Evolutionary conservation across 2,329 filamentous ascomycete species (phyloP).

Genomic region (Sarocladium strictum): DNA sequence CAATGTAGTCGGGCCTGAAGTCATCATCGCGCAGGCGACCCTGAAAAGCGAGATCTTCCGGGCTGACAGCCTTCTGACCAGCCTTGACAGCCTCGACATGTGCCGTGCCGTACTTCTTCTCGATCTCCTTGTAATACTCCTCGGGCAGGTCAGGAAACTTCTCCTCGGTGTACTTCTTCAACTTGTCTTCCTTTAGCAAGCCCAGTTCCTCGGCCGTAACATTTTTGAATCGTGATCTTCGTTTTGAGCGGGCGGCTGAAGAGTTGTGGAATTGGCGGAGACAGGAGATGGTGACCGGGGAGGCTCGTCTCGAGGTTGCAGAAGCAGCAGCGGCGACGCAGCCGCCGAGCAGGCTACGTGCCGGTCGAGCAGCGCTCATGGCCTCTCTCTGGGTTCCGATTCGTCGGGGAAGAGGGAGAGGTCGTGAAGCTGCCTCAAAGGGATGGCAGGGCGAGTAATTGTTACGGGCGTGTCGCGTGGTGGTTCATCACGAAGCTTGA

Average conservation of each 20-base stretch:
- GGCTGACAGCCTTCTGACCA: conserved; percentile 70
- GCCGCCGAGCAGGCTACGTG: conserved; percentile 46
- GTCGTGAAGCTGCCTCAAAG: not conserved
- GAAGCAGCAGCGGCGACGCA: conserved; percentile 33
- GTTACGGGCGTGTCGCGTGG: conserved; percentile 6
- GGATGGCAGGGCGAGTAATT: not conserved
- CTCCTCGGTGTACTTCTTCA: conserved; percentile 39
- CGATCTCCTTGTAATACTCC: conserved; percentile 53
- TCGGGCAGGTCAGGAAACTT: conserved; percentile 41
- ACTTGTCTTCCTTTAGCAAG: conserved; percentile 35
- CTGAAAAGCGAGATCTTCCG: conserved; percentile 68
- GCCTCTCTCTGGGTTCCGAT: conserved; percentile 19
- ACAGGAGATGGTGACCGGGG: conserved; percentile 20
- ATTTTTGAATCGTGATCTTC: conserved; percentile 47
- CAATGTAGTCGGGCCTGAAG: conserved; percentile 68
- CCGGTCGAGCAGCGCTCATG: conserved; percentile 52
- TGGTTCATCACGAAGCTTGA: conserved; percentile 6
- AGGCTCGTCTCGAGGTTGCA: conserved; percentile 16
- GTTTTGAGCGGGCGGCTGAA: conserved; percentile 34
- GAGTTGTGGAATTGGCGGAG: conserved; percentile 46
- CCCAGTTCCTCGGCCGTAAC: conserved; percentile 47
- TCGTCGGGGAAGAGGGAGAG: not conserved
- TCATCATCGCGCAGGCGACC: conserved; percentile 66
- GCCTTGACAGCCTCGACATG: conserved; percentile 79
- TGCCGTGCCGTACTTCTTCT: conserved; percentile 70